These are phyloP conservation scores for Aspergillus cristatus DNA, from an alignment of 495 filamentous ascomycete genomes.

Conservation along the genomic window DNA sequence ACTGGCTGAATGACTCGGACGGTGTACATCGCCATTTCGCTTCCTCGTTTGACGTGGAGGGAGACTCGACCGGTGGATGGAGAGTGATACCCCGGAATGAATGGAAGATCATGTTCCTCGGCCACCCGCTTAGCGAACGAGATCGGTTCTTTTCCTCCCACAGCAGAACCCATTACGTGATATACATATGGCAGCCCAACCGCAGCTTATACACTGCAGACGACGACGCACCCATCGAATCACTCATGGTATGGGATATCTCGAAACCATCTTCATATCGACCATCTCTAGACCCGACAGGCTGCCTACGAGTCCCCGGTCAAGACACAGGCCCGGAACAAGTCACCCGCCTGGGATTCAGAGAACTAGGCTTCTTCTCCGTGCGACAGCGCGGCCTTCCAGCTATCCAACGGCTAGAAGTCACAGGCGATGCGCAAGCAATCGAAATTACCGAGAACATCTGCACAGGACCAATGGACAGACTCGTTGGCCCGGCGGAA, in stretches of 20 bases:
- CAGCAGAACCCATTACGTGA: constrained; percentile 51
- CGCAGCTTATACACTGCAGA: constrained; percentile 46
- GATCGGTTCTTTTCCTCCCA: constrained; percentile 61
- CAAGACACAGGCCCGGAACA: constrained; percentile 38
- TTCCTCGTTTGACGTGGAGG: constrained; percentile 47
- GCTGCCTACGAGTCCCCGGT: constrained; percentile 22
- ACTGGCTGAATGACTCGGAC: constrained; percentile 49
- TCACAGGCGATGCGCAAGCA: constrained; percentile 37
- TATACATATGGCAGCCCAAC: constrained; percentile 60
- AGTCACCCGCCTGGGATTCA: constrained; percentile 46
- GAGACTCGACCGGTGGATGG: constrained; percentile 25
- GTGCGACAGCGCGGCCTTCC: constrained; percentile 50
- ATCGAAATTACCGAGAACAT: constrained; percentile 42
- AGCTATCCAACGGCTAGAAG: constrained; percentile 39
- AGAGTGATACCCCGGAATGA: constrained; percentile 50
- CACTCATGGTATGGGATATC: constrained; percentile 60
- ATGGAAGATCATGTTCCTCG: constrained; percentile 58
- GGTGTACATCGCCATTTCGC: constrained; percentile 56
- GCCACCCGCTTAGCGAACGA: constrained; percentile 47
- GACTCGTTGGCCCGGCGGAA: constrained; percentile 18
- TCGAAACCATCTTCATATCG: constrained; percentile 43
- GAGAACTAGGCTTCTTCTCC: constrained; percentile 46
- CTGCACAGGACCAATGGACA: constrained; percentile 34
- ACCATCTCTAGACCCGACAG: constrained; percentile 46
- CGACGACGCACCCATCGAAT: constrained; percentile 52